These are phyloP conservation scores for Senna siamea DNA, from an alignment of 306 rosid species.

Conservation along the genomic window DNA sequence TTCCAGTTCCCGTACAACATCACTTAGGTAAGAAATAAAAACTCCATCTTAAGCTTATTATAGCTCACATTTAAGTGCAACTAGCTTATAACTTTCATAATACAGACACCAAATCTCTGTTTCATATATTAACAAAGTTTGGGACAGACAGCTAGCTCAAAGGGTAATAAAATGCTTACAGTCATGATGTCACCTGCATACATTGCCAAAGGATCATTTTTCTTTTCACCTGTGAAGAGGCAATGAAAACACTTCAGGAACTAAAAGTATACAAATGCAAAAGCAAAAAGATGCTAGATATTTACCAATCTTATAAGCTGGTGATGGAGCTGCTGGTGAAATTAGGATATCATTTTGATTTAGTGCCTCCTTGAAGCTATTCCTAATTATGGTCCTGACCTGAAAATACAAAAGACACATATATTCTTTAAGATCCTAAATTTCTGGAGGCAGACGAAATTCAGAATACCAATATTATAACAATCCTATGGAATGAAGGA, in stretches of 20 bases:
- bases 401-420: slow-evolving; percentile 45
- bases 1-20: neutral
- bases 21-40: neutral
- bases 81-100: neutral
- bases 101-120: neutral
- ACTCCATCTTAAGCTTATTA: slow-evolving; percentile 10
- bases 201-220: slow-evolving; percentile 92
- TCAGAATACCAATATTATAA: slow-evolving; percentile 11
- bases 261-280: neutral
- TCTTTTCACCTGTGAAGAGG: slow-evolving; percentile 82
- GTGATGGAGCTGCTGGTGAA: slow-evolving; percentile 96
- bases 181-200: slow-evolving; percentile 98
- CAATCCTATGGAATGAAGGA: slow-evolving; percentile 22
- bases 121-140: neutral
- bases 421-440: slow-evolving; percentile 36
- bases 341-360: slow-evolving; percentile 82
- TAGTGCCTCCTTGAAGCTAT: slow-evolving; percentile 85
- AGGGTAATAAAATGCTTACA: slow-evolving; percentile 60
- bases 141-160: slow-evolving; percentile 25
- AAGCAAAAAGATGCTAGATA: slow-evolving; percentile 29
- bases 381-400: slow-evolving; percentile 92
- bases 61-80: slow-evolving; percentile 12
- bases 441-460: slow-evolving; percentile 6
- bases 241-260: slow-evolving; percentile 19
- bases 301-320: slow-evolving; percentile 91